Evolutionary conservation across 495 filamentous ascomycete species (phyloP).

Genomic region (Xylaria telfairii): DNA sequence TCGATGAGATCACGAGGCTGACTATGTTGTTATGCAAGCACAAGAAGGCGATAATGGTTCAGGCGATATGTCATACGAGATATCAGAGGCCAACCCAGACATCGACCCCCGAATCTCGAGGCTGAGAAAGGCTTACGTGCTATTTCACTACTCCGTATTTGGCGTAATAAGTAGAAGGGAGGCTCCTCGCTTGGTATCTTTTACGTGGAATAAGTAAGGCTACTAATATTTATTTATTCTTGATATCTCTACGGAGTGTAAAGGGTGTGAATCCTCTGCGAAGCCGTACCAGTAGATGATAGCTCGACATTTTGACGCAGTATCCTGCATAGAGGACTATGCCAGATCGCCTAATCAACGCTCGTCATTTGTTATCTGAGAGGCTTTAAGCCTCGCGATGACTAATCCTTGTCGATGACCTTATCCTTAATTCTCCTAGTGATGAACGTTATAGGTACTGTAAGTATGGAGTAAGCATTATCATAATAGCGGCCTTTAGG

Average conservation of each 20-base stretch:
- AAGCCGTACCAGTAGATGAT: constrained; percentile 10
- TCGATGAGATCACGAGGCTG: neutral
- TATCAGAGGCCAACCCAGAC: neutral
- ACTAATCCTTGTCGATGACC: neutral
- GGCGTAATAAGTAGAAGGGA: neutral
- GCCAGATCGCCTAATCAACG: constrained; percentile 3
- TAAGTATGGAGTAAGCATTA: constrained; percentile 13
- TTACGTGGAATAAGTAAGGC: no score
- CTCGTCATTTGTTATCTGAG: constrained; percentile 4
- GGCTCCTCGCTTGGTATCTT: no score
- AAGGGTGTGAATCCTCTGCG: neutral
- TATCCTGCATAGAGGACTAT: neutral
- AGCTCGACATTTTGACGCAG: constrained; percentile 2
- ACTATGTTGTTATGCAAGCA: neutral
- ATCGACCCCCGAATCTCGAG: neutral
- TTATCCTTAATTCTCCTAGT: neutral
- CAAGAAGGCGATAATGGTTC: neutral
- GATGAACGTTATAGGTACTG: no score
- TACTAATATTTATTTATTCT: neutral
- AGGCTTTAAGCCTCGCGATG: neutral
- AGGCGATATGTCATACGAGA: neutral
- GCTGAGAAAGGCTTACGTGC: constrained; percentile 4
- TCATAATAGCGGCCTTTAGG: constrained; percentile 12
- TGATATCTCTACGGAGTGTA: neutral
- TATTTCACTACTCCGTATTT: constrained; percentile 4